These are phyloP conservation scores for Exidia glandulosa DNA, from an alignment of 768 basidiomycete genomes.

Conservation along the genomic window DNA sequence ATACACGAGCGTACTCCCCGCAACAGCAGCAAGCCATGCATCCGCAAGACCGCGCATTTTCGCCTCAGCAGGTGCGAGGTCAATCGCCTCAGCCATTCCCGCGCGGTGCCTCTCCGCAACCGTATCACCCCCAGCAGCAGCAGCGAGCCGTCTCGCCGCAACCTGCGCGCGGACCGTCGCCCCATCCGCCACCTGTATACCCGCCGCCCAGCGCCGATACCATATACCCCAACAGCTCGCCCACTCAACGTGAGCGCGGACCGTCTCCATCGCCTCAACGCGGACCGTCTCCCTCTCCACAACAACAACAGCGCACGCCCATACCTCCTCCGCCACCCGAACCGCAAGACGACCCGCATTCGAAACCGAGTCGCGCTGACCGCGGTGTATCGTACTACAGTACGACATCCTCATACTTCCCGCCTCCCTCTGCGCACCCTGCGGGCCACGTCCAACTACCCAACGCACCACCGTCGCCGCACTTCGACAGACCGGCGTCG, in stretches of 20 bases:
- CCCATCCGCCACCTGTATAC: background rate
- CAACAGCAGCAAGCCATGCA: too few relatives aligned
- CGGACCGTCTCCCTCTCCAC: background rate
- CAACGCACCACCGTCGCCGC: slow-evolving; percentile 24
- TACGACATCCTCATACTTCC: background rate
- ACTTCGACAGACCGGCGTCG: slow-evolving; percentile 24
- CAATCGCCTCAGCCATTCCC: too few relatives aligned
- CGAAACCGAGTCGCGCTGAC: background rate
- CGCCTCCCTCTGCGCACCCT: background rate
- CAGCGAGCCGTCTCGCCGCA: background rate
- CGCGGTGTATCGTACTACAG: background rate
- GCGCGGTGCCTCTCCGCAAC: background rate
- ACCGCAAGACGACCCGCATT: background rate
- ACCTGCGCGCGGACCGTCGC: background rate
- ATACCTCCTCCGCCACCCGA: background rate
- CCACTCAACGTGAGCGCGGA: background rate
- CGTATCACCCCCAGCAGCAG: background rate
- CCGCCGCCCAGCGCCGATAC: background rate
- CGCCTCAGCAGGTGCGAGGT: too few relatives aligned
- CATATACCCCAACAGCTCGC: too few relatives aligned
- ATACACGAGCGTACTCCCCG: background rate
- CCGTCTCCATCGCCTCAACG: background rate
- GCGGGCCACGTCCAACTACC: slow-evolving; percentile 5
- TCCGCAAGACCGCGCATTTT: too few relatives aligned
- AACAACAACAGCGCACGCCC: background rate